A percentile compares a stretch with the other conserved stretches of the same genome.
Conservation (phyloP, 2,329 filamentous ascomycete species). For the Chrysosporium queenslandicum region DNA sequence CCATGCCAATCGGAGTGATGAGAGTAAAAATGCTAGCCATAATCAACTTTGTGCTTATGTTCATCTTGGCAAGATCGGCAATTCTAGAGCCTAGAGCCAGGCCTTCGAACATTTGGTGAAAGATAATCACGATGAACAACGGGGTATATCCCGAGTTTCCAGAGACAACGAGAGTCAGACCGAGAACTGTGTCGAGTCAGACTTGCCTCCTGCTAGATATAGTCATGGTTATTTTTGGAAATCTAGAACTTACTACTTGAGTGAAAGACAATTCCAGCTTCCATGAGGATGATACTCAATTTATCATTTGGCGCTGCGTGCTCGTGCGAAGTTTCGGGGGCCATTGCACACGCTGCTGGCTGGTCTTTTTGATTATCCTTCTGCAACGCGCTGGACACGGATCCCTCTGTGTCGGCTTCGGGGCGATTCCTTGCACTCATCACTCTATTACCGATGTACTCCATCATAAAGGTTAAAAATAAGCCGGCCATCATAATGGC, state of each 20-base stretch:
- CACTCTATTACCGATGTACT: conserved; percentile 55
- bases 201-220: not conserved
- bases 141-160: conserved; percentile 42
- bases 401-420: conserved; percentile 23
- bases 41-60: conserved; percentile 40
- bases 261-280: conserved; percentile 66
- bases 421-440: conserved; percentile 28
- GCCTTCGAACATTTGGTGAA: conserved; percentile 71
- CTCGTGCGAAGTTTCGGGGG: conserved; percentile 15
- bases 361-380: conserved; percentile 19
- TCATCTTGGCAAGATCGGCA: conserved; percentile 35
- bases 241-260: conserved; percentile 52
- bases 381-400: conserved; percentile 18
- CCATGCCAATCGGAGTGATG: conserved; percentile 69
- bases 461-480: conserved; percentile 61
- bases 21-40: conserved; percentile 57
- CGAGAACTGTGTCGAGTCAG: conserved; percentile 45
- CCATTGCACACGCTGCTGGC: conserved; percentile 12
- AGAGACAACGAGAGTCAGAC: conserved; percentile 51
- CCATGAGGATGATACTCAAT: conserved; percentile 58
- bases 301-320: conserved; percentile 32
- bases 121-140: conserved; percentile 55
- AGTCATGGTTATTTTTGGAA: not conserved
- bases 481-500: conserved; percentile 65
- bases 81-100: conserved; percentile 46